Conservation (phyloP, 139 green algal genomes). For the Gonium pectorale region DNA sequence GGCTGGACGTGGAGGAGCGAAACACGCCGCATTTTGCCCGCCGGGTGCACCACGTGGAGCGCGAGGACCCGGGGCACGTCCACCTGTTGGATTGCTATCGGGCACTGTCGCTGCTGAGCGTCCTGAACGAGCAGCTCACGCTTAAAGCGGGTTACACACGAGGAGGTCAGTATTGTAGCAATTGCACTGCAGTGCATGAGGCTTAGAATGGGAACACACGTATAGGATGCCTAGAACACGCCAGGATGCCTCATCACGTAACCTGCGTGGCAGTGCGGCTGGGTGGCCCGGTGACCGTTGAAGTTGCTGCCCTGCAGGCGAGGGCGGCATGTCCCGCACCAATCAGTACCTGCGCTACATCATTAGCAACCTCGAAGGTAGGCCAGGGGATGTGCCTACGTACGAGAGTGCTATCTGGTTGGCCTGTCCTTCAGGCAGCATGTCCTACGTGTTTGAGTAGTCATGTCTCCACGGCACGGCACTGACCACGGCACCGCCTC, state of each 20-base stretch:
- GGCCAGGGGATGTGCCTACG: neutral
- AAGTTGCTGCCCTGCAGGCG: too few species aligned
- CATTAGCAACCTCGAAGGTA: conserved; percentile 44
- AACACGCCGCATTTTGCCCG: conserved; percentile 18
- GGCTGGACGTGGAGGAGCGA: conserved; percentile 22
- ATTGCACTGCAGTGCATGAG: too few species aligned
- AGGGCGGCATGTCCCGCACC: conserved; percentile 61
- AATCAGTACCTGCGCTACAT: conserved; percentile 71
- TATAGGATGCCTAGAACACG: too few species aligned
- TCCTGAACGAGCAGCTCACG: conserved; percentile 64
- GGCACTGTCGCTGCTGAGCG: conserved; percentile 49
- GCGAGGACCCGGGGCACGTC: conserved; percentile 30
- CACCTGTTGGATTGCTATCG: conserved; percentile 52
- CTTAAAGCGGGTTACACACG: conserved; percentile 55
- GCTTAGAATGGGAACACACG: too few species aligned
- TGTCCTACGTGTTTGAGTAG: too few species aligned
- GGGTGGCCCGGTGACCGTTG: too few species aligned
- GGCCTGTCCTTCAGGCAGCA: too few species aligned
- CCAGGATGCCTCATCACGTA: too few species aligned
- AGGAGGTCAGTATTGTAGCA: conserved; percentile 47
- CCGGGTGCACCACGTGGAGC: conserved; percentile 19
- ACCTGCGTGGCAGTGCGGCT: too few species aligned
- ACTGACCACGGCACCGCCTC: too few species aligned
- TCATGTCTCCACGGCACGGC: too few species aligned
- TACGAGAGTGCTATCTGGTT: too few species aligned